A percentile compares a stretch with the other conserved stretches of the same genome.
These are phyloP conservation scores for Solanum chaucha DNA, from an alignment of 257 asterid species.

Conservation along the genomic window DNA sequence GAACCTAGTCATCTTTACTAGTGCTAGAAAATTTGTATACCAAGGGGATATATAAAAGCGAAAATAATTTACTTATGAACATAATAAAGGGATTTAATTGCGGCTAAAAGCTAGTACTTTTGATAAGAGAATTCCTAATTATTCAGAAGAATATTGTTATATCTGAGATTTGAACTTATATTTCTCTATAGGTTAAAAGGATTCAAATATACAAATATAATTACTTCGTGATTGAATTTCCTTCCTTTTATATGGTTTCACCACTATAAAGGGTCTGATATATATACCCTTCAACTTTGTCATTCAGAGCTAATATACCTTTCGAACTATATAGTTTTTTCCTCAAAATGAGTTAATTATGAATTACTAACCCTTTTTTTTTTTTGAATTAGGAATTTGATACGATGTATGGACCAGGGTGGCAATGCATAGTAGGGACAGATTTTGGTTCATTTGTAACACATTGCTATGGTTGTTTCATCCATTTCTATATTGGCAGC, in stretches of 20 bases:
- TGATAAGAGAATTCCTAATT: not conserved
- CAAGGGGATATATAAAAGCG: not conserved
- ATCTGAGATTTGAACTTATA: not conserved
- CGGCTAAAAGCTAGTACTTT: not conserved
- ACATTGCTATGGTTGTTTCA: conserved; percentile 75
- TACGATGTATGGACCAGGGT: conserved; percentile 45
- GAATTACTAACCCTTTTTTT: not conserved
- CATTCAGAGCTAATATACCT: fast-evolving
- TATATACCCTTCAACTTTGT: too few relatives aligned
- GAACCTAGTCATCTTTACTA: not conserved
- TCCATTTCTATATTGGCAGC: conserved; percentile 59
- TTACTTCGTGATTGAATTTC: not conserved
- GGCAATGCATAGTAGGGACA: conserved; percentile 95
- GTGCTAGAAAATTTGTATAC: not conserved
- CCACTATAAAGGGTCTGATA: not conserved
- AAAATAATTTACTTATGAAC: not conserved
- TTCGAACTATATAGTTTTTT: too few relatives aligned
- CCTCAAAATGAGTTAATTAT: not conserved
- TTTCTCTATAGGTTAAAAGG: not conserved
- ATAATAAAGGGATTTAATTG: not conserved
- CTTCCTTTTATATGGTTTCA: not conserved
- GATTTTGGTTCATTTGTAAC: conserved; percentile 91
- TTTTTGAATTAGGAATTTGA: conserved; percentile 35
- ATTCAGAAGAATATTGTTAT: not conserved
- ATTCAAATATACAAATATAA: not conserved